Evolutionary conservation across 352 stramenopile genomes (phyloP).

Genomic region (Phytophthora tentaculata): DNA sequence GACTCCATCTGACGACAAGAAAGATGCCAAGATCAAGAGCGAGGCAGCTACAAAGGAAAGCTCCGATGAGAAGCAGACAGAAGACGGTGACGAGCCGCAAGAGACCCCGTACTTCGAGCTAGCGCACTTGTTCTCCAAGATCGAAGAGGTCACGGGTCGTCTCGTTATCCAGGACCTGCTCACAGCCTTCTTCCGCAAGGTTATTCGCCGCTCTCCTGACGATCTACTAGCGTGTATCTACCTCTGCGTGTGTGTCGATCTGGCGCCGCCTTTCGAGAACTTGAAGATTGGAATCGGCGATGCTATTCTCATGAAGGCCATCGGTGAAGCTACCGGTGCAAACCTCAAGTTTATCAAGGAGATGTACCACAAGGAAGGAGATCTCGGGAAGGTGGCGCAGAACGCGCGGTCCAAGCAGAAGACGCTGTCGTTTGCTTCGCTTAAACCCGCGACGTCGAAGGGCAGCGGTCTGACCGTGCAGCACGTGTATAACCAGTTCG

Average conservation of each 20-base stretch:
- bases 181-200: constrained; percentile 84
- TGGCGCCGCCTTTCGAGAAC: constrained; percentile 96
- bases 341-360: constrained; percentile 94
- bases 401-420: constrained; percentile 94
- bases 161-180: constrained; percentile 89
- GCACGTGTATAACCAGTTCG: constrained; percentile 90
- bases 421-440: constrained; percentile 84
- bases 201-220: constrained; percentile 73
- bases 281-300: constrained; percentile 99
- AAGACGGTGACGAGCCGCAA: constrained; percentile 18
- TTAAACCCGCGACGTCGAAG: constrained; percentile 64
- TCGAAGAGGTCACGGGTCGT: constrained; percentile 74
- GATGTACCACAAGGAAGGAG: constrained; percentile 96
- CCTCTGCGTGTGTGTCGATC: constrained; percentile 90
- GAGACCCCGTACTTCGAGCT: constrained; percentile 65
- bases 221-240: constrained; percentile 93
- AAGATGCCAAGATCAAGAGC: constrained; percentile 13
- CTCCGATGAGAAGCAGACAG: constrained; percentile 13
- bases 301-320: constrained; percentile 97
- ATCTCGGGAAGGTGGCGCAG: constrained; percentile 97
- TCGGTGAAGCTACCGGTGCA: constrained; percentile 93
- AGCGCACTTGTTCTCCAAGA: constrained; percentile 77
- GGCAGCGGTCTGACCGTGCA: constrained; percentile 87
- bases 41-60: constrained; percentile 19
- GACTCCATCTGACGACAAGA: constrained; percentile 20